phyloP scores from a whole-genome alignment of 2,329 filamentous ascomycete genomes.

The Cytospora piceicola region DNA sequence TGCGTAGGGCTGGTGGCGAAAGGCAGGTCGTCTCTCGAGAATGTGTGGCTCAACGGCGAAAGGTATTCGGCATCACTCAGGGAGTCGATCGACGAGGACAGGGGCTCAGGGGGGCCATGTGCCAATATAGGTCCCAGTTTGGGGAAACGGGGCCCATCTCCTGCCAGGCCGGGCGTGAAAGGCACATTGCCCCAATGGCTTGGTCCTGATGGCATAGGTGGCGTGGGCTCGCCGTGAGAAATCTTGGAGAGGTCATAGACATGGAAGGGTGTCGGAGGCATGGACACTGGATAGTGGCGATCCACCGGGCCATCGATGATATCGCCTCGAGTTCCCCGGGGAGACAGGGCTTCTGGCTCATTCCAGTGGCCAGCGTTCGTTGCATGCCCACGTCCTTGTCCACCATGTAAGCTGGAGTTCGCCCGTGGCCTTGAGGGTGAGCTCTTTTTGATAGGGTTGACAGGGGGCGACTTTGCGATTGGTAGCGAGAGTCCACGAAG shows the following conservation, averaged over 20 bases:
- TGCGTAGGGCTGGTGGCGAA: conserved; percentile 60
- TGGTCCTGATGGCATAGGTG: conserved; percentile 43
- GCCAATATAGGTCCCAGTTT: conserved; percentile 46
- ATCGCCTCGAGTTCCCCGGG: conserved; percentile 42
- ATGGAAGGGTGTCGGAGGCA: conserved; percentile 45
- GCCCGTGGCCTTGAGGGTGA: conserved; percentile 49
- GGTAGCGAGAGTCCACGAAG: conserved; percentile 83
- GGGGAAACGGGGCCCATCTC: conserved; percentile 49
- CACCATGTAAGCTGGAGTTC: conserved; percentile 42
- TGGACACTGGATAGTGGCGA: conserved; percentile 46
- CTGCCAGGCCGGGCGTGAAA: conserved; percentile 49
- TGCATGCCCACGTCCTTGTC: conserved; percentile 31
- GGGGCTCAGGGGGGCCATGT: conserved; percentile 50
- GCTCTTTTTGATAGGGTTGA: conserved; percentile 54
- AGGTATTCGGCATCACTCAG: conserved; percentile 66
- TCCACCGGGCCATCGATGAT: conserved; percentile 43
- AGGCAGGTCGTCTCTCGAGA: conserved; percentile 57
- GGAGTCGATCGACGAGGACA: conserved; percentile 61
- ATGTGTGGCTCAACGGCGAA: conserved; percentile 59
- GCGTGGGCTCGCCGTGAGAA: conserved; percentile 50
- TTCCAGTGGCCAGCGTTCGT: conserved; percentile 46
- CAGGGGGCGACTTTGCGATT: conserved; percentile 64
- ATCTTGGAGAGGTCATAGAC: conserved; percentile 57
- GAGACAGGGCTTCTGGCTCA: conserved; percentile 43
- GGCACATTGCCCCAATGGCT: conserved; percentile 52